These are phyloP conservation scores for Phytopythium mirpurense DNA, from an alignment of 352 stramenopile genomes.

Conservation along the genomic window DNA sequence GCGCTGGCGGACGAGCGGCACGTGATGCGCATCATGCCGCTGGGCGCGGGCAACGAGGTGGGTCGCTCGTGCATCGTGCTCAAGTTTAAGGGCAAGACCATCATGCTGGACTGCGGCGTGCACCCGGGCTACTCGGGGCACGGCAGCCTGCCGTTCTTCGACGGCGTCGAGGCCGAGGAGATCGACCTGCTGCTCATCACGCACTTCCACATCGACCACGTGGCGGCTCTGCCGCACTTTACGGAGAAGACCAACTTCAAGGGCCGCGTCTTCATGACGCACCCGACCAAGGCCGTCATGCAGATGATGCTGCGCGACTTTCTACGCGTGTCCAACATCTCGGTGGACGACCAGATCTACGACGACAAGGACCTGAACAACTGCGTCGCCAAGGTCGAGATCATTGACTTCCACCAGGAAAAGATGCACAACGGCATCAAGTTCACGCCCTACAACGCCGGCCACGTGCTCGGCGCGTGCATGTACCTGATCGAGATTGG, in stretches of 20 bases:
- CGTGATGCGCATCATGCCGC: constrained; percentile 92
- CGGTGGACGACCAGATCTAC: constrained; percentile 92
- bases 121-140: constrained; percentile 94
- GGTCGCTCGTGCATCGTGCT: constrained; percentile 99
- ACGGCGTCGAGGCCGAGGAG: constrained; percentile 93
- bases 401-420: constrained; percentile 98
- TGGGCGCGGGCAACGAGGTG: constrained; percentile 98
- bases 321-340: constrained; percentile 92
- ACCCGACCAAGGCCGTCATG: constrained; percentile 99
- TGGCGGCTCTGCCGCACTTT: constrained; percentile 97
- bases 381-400: constrained; percentile 97
- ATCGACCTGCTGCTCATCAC: constrained; percentile 98
- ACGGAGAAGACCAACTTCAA: constrained; percentile 99
- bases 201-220: constrained; percentile 99
- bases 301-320: constrained; percentile 98
- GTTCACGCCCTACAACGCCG: constrained; percentile 98
- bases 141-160: constrained; percentile 97
- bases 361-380: constrained; percentile 94
- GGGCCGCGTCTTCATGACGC: constrained; percentile 98
- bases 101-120: constrained; percentile 93
- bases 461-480: constrained; percentile 98
- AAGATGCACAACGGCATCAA: constrained; percentile 97
- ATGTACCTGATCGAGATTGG: constrained; percentile 99
- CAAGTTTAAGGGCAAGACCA: constrained; percentile 98
- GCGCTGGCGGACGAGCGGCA: constrained; percentile 65